Evolutionary conservation across 495 filamentous ascomycete species (phyloP), one percentile per base, ranked within the genome.

Genomic region (Hypoxylon fuscum): DNA sequence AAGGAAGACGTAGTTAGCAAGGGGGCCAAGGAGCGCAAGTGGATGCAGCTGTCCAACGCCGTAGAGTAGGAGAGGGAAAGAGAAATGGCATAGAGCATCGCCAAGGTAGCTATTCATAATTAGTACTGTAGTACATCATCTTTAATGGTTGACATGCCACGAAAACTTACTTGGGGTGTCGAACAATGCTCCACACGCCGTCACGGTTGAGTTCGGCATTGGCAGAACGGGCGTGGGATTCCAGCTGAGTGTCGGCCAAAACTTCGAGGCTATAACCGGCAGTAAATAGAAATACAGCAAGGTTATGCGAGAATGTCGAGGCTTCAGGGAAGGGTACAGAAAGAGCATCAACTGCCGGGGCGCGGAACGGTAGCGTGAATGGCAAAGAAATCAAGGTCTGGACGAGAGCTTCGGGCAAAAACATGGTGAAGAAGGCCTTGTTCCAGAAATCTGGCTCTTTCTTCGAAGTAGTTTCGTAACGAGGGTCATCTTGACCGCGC

Each of bases 151-250:
- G n/a, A n/a, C 18, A 1, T 25, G 22, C 27, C 2, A 44, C 5
- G 22, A 21, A 47, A 20, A 76, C 83, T 69, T 72, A 86, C 84
- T 86, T 86, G 0, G 84, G 84, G 73, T 86, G 83, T 23, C 85
- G 72, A 7, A 86, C 83, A 34, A 87, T 70, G 48, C 82, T 81
- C 83, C 84, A 85, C 12, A 87, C 83, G 1, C 83, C 83, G 22
- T 83, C 76, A 25, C 73, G 27, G 59, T 78, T 63, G 46, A 66
- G 44, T 49, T 60, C 46, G 50, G 41, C 5, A 59, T 64, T 69
- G 4, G 65, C 61, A 55, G 78, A 75, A 61, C 74, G 79, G 50
- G 48, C 55, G 27, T 66, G 63, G 1, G 41, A 12, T 31, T 63
- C 76, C 57, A 87, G 69, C 59, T 86, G 84, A 31, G 63, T 71